Evolutionary conservation across 2,329 filamentous ascomycete genomes (phyloP).

Genomic region (Claviceps digitariae): DNA sequence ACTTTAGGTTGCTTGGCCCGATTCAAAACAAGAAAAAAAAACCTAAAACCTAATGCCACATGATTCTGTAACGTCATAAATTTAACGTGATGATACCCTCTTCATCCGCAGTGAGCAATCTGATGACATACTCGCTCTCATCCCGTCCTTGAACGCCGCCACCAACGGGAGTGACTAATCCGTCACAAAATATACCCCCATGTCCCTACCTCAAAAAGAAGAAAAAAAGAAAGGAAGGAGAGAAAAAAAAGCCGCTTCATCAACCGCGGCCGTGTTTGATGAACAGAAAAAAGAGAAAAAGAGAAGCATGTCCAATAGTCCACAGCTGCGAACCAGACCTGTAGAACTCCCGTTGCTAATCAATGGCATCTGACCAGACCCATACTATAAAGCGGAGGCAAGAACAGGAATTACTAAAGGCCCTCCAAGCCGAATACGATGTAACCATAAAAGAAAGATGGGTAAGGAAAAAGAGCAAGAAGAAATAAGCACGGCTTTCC

Average conservation of each 20-base stretch:
- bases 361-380: not conserved
- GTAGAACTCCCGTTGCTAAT: conserved; percentile 2
- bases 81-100: conserved; percentile 1
- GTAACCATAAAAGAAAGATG: not conserved
- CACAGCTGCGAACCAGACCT: not conserved
- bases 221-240: not conserved
- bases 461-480: not conserved
- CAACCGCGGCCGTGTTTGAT: not conserved
- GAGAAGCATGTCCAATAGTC: conserved; percentile 1
- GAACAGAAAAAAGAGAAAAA: not conserved
- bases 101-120: conserved; percentile 1
- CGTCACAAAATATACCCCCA: not conserved
- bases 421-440: not conserved
- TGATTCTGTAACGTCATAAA: conserved; percentile 5
- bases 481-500: not conserved
- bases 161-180: not conserved
- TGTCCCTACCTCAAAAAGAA: too few relatives aligned
- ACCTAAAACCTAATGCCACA: conserved; percentile 1
- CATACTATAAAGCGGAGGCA: not conserved
- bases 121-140: conserved; percentile 2
- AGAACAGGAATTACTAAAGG: not conserved
- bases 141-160: conserved; percentile 2
- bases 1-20: not conserved
- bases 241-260: not conserved
- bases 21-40: not conserved